These are phyloP conservation scores for Silene noctiflora DNA, from an alignment of 179 eudicot species.

Conservation along the genomic window DNA sequence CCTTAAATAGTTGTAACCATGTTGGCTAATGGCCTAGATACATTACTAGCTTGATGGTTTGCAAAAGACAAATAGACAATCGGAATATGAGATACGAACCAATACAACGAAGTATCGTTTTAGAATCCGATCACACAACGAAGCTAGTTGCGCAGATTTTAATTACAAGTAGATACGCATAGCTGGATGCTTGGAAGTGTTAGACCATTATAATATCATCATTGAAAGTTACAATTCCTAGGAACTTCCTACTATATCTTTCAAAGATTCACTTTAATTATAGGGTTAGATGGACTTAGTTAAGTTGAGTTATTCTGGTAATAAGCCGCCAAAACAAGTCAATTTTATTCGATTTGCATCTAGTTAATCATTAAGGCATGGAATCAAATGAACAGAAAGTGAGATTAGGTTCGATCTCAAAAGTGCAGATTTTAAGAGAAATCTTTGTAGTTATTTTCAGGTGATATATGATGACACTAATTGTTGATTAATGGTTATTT, in stretches of 20 bases:
- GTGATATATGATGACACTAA: not conserved
- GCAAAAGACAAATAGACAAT: constrained; percentile 16
- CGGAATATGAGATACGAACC: constrained; percentile 12
- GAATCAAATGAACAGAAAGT: not conserved
- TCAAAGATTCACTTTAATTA: not conserved
- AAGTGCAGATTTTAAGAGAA: not conserved
- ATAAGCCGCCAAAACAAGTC: constrained; percentile 8
- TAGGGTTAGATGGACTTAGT: not conserved
- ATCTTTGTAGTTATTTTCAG: not conserved
- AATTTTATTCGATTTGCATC: not conserved
- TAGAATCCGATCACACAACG: not conserved
- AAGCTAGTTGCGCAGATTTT: constrained; percentile 3
- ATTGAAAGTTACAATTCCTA: not conserved
- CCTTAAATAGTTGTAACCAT: not conserved
- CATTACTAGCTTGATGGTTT: not conserved
- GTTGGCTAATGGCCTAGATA: constrained; percentile 12
- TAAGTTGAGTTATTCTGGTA: not conserved
- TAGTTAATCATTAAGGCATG: not conserved
- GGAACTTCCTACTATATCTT: not conserved
- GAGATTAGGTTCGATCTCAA: not conserved
- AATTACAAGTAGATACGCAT: constrained; percentile 8
- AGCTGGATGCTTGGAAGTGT: constrained; percentile 12
- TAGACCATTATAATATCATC: not conserved
- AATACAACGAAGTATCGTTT: not conserved
- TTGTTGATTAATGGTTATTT: too few relatives aligned